These are phyloP conservation scores for Wallacemonas sp. DNA, from an alignment of 208 protist genomes.

Conservation along the genomic window DNA sequence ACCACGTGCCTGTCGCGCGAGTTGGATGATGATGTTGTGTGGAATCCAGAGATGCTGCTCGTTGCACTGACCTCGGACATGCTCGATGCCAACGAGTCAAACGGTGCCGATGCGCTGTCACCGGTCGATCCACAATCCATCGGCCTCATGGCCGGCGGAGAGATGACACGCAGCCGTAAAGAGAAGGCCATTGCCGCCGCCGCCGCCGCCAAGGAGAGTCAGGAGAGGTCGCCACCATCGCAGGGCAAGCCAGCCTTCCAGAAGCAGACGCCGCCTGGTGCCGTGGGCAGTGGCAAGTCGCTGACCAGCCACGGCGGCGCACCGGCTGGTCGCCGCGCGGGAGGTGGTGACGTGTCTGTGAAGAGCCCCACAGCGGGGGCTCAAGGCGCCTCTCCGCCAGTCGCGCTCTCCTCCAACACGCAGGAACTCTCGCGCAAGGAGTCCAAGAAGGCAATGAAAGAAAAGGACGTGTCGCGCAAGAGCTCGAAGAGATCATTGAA, in stretches of 20 bases:
- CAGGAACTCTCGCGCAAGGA: constrained; percentile 2
- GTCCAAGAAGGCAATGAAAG: constrained; percentile 1
- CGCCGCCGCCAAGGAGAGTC: neutral
- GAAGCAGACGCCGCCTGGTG: neutral
- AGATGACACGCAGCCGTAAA: constrained; percentile 39
- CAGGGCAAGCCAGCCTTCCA: neutral
- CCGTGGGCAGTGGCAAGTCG: constrained; percentile 3
- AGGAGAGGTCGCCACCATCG: neutral
- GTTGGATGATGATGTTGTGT: constrained; percentile 84
- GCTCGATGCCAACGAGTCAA: constrained; percentile 61
- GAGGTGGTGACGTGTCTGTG: neutral
- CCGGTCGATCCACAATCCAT: constrained; percentile 36
- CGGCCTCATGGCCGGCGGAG: constrained; percentile 47
- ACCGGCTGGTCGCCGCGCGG: constrained; percentile 5
- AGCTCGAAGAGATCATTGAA: constrained; percentile 9
- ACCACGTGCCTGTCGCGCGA: constrained; percentile 73
- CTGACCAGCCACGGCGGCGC: constrained; percentile 10
- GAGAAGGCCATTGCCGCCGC: constrained; percentile 17
- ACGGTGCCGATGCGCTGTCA: constrained; percentile 20
- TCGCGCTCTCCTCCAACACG: constrained; percentile 3
- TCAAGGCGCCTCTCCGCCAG: neutral
- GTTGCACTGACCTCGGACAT: constrained; percentile 89
- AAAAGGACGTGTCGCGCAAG: constrained; percentile 1
- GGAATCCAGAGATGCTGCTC: constrained; percentile 89
- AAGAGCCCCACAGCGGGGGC: constrained; percentile 3